phyloP scores from a whole-genome alignment of 2,329 filamentous ascomycete genomes.

The Epichloe uncinata region DNA sequence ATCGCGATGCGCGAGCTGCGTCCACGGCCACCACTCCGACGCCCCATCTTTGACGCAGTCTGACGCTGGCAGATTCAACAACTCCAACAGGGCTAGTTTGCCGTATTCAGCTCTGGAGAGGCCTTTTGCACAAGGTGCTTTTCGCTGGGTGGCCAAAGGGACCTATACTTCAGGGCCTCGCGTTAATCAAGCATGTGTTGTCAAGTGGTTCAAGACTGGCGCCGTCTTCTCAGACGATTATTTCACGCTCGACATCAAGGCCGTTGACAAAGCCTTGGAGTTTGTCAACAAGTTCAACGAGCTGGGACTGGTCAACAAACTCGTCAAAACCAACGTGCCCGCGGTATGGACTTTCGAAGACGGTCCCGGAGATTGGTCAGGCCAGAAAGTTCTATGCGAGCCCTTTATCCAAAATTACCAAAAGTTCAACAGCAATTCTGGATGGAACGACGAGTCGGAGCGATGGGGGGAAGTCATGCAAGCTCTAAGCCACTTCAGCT shows the following conservation, averaged over 20 bases:
- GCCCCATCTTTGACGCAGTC: neutral
- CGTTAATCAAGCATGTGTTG: conserved; percentile 20
- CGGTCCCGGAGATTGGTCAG: neutral
- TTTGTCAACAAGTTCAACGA: conserved; percentile 25
- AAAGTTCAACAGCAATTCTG: conserved; percentile 31
- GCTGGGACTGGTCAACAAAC: conserved; percentile 15
- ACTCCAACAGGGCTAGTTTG: neutral
- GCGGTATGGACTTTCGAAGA: conserved; percentile 17
- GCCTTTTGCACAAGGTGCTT: conserved; percentile 8
- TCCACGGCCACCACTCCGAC: conserved; percentile 6
- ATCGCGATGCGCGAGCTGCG: conserved; percentile 4
- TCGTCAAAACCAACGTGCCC: conserved; percentile 23
- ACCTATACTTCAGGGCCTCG: conserved; percentile 17
- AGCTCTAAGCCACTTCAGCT: conserved; percentile 30
- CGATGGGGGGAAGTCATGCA: conserved; percentile 25
- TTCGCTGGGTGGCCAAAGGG: conserved; percentile 11
- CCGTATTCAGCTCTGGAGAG: neutral
- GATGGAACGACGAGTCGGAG: conserved; percentile 20
- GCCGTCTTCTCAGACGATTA: conserved; percentile 19
- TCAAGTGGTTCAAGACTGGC: conserved; percentile 27
- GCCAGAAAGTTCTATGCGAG: conserved; percentile 17
- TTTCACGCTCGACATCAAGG: conserved; percentile 25
- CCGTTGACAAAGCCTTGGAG: conserved; percentile 20
- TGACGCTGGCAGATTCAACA: conserved; percentile 9
- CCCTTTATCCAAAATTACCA: conserved; percentile 28